These are phyloP conservation scores for Petunia axillaris DNA, from an alignment of 257 asterid species.

Conservation along the genomic window DNA sequence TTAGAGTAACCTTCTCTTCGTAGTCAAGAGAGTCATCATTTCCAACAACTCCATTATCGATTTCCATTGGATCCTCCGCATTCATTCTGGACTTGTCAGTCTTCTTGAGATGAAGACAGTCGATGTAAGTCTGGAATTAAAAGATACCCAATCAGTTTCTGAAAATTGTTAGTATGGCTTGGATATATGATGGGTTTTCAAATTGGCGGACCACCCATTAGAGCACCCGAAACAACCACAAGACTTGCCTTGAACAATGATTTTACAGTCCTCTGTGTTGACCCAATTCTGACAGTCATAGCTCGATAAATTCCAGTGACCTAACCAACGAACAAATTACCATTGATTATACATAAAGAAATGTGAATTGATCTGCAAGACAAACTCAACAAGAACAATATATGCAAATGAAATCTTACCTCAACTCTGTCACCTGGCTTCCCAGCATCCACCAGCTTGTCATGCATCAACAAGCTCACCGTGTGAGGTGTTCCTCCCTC, in stretches of 20 bases:
- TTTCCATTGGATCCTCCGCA: slow-evolving; percentile 74
- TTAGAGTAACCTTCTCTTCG: slow-evolving; percentile 56
- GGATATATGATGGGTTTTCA: not conserved
- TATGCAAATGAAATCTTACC: slow-evolving; percentile 49
- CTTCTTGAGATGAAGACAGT: slow-evolving; percentile 90
- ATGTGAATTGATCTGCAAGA: not conserved
- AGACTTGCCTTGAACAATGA: slow-evolving; percentile 77
- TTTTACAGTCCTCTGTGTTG: slow-evolving; percentile 96
- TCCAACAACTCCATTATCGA: slow-evolving; percentile 48
- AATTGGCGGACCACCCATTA: not conserved
- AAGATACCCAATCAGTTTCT: slow-evolving; percentile 26
- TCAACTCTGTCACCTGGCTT: slow-evolving; percentile 99
- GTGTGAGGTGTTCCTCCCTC: slow-evolving; percentile 99
- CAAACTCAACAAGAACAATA: not conserved
- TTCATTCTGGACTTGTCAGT: slow-evolving; percentile 87
- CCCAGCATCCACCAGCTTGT: slow-evolving; percentile 92
- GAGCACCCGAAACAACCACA: slow-evolving; percentile 26
- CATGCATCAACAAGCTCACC: slow-evolving; percentile 96
- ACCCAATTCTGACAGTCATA: slow-evolving; percentile 91
- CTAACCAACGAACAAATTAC: slow-evolving; percentile 47
- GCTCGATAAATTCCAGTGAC: slow-evolving; percentile 98
- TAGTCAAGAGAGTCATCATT: slow-evolving; percentile 43
- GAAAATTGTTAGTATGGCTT: slow-evolving; percentile 14
- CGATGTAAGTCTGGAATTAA: slow-evolving; percentile 83
- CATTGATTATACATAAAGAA: slow-evolving; percentile 31